These are phyloP conservation scores for Coccomyxa subellipsoidea DNA, from an alignment of 163 green algal genomes.

Conservation along the genomic window DNA sequence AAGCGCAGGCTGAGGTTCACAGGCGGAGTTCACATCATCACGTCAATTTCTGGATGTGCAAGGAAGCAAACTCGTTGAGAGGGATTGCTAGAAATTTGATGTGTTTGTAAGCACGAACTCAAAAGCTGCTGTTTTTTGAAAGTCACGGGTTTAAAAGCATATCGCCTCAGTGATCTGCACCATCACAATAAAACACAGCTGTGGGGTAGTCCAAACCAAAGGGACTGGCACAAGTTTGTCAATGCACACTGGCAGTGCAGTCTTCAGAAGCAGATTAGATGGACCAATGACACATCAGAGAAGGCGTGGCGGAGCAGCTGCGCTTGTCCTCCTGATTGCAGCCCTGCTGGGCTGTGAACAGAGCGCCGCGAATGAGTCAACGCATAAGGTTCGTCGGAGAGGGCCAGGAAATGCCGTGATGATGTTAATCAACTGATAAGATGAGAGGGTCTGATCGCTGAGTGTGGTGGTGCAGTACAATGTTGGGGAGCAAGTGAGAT, in stretches of 20 bases:
- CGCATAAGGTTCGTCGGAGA: neutral
- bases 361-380: neutral
- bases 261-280: neutral
- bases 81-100: too few species aligned
- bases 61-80: too few species aligned
- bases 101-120: too few species aligned
- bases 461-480: slow-evolving; percentile 53
- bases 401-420: too few species aligned
- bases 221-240: neutral
- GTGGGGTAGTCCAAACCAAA: too few species aligned
- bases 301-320: neutral
- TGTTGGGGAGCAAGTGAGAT: slow-evolving; percentile 52
- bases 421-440: neutral
- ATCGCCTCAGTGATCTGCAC: neutral
- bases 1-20: too few species aligned
- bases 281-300: neutral
- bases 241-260: neutral
- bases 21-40: too few species aligned
- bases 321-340: neutral
- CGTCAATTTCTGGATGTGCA: too few species aligned
- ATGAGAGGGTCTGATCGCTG: neutral
- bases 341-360: neutral
- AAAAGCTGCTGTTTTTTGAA: too few species aligned
- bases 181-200: too few species aligned
- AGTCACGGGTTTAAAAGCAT: too few species aligned